Percentiles rank a stretch among this genome's conserved stretches.
These are phyloP conservation scores for Perilla frutescens DNA, from an alignment of 257 asterid genomes.

Conservation along the genomic window DNA sequence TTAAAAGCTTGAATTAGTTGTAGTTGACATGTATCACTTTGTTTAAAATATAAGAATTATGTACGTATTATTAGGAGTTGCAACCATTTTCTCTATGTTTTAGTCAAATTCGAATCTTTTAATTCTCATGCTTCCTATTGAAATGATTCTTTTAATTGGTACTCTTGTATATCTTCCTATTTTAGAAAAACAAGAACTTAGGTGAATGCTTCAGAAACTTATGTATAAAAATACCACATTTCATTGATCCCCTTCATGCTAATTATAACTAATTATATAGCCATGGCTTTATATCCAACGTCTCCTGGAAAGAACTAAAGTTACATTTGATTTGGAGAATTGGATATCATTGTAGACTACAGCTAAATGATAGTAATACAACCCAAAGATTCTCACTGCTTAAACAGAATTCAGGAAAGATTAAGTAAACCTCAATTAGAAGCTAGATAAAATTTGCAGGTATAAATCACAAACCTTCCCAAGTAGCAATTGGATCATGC, in stretches of 20 bases:
- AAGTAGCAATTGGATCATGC: slow-evolving; percentile 92
- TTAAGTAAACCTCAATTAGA: background rate
- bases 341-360: background rate
- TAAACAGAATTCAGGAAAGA: too few relatives aligned
- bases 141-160: too few relatives aligned
- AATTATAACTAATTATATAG: slow-evolving; percentile 13
- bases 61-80: too few relatives aligned
- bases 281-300: background rate
- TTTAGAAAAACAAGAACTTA: too few relatives aligned
- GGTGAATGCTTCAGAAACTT: too few relatives aligned
- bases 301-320: background rate
- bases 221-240: background rate
- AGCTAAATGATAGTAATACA: background rate
- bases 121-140: too few relatives aligned
- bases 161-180: too few relatives aligned
- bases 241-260: background rate
- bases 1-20: too few relatives aligned
- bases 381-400: background rate
- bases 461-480: slow-evolving; percentile 78
- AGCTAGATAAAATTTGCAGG: slow-evolving; percentile 16
- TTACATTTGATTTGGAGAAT: background rate
- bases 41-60: background rate
- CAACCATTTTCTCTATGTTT: too few relatives aligned
- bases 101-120: too few relatives aligned
- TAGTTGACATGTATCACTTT: too few relatives aligned